Evolutionary conservation across 805 yeast species (phyloP), one percentile per base, ranked within the genome.

Genomic region (Candida glaebosa): DNA sequence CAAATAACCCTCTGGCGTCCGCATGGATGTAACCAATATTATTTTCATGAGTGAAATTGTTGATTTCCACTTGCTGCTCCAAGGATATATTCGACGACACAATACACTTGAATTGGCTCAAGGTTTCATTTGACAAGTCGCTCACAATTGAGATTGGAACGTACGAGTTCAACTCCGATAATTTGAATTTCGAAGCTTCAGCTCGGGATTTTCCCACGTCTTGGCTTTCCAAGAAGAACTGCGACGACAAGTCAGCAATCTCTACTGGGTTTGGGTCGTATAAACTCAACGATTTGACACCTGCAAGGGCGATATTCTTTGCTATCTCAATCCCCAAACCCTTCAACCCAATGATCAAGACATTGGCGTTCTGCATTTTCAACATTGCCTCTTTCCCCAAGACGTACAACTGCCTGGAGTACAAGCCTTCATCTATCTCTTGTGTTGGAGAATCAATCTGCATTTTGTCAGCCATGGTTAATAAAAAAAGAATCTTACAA

Each of bases 361-460:
- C 96, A 54, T 86, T 88, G 18, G 98, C 89, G 50, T 79, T 75
- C 56, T 90, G 96, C 97, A 93, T 87, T 63, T 88, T 87, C 54
- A 90, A 72, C 99, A 93, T 93, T 39, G 99, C 99, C 51, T 93
- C 99, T 56, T 87, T 89, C 47, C 99, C 99, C 50, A 93, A 68
- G 39, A 93, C 99, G 56, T 91, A 88, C 64, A 93, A 78, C 69
- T 93, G 99, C 63, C 99, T 87, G 31, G 98, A 90, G 75, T 93
- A 93, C 52, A 93, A 76, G 44, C 95, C 76, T 73, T 93, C 99
- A 61, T 93, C 99, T 56, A 93, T 91, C 46, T 79, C 45, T 33
- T 58, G 60, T 18, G 63, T 54, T 38, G 74, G 75, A 28, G 66
- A 52, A 50, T 70, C 75, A 34, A 70, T 59, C 53, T 68, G 73